Base-by-base conservation (phyloP, 208 protist species). In the Trypanosoma avium region DNA sequence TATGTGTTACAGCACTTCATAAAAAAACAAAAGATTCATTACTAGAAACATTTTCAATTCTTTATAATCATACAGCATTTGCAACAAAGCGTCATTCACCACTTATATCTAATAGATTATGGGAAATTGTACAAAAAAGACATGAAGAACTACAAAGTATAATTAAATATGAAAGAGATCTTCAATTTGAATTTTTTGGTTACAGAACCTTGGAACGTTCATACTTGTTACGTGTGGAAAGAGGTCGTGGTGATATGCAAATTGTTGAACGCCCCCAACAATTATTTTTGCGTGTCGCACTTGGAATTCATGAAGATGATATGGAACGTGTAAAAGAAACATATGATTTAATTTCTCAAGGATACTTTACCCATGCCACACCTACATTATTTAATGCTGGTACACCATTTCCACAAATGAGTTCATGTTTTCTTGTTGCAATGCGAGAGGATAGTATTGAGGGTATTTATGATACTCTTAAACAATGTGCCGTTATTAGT, bases 381-480 rank as follows among this genome's bases (percentile, higher is more conserved):
- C 98, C 98, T 6, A 99, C 98, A n/a, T 83, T 99, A 29, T 99
- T 99, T 84, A 99, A 99, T 79, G 84, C 97, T 21, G 98, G 97
- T 61, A 99, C 97, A 21, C 90, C 86, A 15, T 79, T 68, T n/a
- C 95, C 97, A 52, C 98, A 99, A 79, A 95, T 99, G 83, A 98
- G 94, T 50, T 97, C 87, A 21, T 99, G 98, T 84, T 99, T 99
- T 79, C 81, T 99, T 10, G 77, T 99, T 26, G 88, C 95, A n/a
- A 99, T 99, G 93, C 98, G 98, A 66, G 97, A 99, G 2, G 98
- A 99, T 86, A 98, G 89, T 45, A 99, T 99, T 65, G 94, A 99
- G 35, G 98, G 98, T 43, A 99, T 99, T 74, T 99, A 99, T 79
- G 98, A 99, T 54, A 99, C 99, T 0, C 88, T 99, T 6, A 99